phyloP scores from a whole-genome alignment of 805 yeast species.

The Sporopachydermia quercuum region DNA sequence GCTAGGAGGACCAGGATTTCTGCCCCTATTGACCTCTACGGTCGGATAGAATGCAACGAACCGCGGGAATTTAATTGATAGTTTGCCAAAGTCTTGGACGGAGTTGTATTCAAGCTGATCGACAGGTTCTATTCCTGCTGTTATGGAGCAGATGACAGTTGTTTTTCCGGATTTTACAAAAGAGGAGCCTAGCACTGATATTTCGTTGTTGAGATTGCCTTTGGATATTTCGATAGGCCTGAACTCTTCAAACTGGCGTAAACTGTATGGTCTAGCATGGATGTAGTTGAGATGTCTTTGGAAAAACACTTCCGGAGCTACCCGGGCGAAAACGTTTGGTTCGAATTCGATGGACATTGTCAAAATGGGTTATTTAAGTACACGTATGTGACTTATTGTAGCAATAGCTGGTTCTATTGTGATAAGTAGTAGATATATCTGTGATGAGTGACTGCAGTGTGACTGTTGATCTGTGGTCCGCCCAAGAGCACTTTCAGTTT shows the following conservation, averaged over 20 bases:
- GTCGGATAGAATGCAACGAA: constrained; percentile 46
- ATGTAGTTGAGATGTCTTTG: constrained; percentile 54
- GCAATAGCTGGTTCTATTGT: too few species aligned
- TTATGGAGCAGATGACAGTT: constrained; percentile 53
- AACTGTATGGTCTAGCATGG: constrained; percentile 58
- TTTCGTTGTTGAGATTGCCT: constrained; percentile 22
- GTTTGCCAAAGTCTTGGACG: constrained; percentile 24
- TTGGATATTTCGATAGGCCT: constrained; percentile 34
- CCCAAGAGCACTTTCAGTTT: too few species aligned
- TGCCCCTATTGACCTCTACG: constrained; percentile 63
- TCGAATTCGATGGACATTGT: constrained; percentile 50
- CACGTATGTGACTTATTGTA: too few species aligned
- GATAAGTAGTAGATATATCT: too few species aligned
- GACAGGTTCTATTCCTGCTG: constrained; percentile 52
- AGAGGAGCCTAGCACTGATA: constrained; percentile 44
- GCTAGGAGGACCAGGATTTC: constrained; percentile 59
- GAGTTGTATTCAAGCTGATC: constrained; percentile 25
- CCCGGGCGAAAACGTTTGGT: constrained; percentile 67
- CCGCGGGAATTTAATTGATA: constrained; percentile 19
- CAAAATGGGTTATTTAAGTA: too few species aligned
- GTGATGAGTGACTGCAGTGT: too few species aligned
- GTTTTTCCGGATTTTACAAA: constrained; percentile 60
- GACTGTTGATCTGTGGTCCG: too few species aligned
- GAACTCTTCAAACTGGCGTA: constrained; percentile 60
- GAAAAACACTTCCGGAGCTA: constrained; percentile 74